These are phyloP conservation scores for Ophiostoma ulmi DNA, from an alignment of 2,329 filamentous ascomycete species.

Conservation along the genomic window DNA sequence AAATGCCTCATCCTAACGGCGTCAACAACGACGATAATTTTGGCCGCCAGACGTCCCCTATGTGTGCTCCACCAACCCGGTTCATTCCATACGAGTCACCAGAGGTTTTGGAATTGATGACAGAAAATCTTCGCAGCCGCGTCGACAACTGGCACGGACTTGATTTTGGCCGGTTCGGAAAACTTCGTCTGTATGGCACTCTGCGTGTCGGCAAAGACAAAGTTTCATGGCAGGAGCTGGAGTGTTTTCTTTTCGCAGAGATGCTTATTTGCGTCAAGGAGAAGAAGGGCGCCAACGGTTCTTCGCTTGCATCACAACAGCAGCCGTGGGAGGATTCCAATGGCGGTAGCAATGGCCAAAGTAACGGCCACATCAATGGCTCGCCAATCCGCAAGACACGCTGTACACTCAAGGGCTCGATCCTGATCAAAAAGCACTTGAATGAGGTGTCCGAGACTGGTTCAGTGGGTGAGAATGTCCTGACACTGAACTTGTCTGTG, in stretches of 20 bases:
- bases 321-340: slow-evolving; percentile 63
- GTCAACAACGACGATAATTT: slow-evolving; percentile 50
- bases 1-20: slow-evolving; percentile 34
- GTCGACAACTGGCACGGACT: slow-evolving; percentile 98
- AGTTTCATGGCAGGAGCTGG: slow-evolving; percentile 92
- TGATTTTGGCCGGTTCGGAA: slow-evolving; percentile 89
- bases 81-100: slow-evolving; percentile 69
- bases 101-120: slow-evolving; percentile 75
- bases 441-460: slow-evolving; percentile 76
- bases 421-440: slow-evolving; percentile 95
- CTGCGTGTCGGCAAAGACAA: slow-evolving; percentile 94
- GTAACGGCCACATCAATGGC: not conserved
- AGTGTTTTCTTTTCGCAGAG: slow-evolving; percentile 94
- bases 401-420: slow-evolving; percentile 93
- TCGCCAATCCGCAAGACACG: slow-evolving; percentile 56
- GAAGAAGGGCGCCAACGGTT: slow-evolving; percentile 60
- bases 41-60: slow-evolving; percentile 56
- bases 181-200: slow-evolving; percentile 80
- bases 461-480: slow-evolving; percentile 68
- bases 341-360: slow-evolving; percentile 35
- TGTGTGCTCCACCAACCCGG: slow-evolving; percentile 49
- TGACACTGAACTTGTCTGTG: slow-evolving; percentile 87
- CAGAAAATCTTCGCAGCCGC: slow-evolving; percentile 74
- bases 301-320: slow-evolving; percentile 32
- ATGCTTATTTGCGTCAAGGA: slow-evolving; percentile 99